phyloP scores from a whole-genome alignment of 805 yeast species.

The Debaryomyces maramus region DNA sequence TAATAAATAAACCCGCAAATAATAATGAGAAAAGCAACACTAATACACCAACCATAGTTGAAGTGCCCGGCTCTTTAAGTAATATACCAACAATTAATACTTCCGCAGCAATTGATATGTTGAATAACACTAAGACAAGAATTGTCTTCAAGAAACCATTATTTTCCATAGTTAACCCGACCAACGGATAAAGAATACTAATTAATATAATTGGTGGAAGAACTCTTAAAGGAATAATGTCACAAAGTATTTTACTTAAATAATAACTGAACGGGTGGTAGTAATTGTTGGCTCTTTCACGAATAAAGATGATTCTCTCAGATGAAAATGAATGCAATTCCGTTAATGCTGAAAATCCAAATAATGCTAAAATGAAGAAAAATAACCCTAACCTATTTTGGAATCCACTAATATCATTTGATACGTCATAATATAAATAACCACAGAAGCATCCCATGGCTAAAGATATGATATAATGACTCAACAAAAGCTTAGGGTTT shows the following conservation, averaged over 20 bases:
- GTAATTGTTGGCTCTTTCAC: constrained; percentile 94
- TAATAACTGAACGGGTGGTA: constrained; percentile 87
- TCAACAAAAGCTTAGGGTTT: constrained; percentile 83
- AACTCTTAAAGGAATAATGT: constrained; percentile 85
- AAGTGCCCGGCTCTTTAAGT: constrained; percentile 86
- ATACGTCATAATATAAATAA: constrained; percentile 73
- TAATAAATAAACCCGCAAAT: constrained; percentile 92
- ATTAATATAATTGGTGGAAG: constrained; percentile 87
- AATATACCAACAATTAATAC: constrained; percentile 86
- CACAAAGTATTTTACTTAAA: constrained; percentile 81
- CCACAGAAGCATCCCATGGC: constrained; percentile 85
- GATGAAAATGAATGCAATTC: constrained; percentile 86
- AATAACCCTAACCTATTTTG: constrained; percentile 93
- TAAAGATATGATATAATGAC: constrained; percentile 78
- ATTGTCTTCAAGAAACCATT: constrained; percentile 72
- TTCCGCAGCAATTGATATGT: constrained; percentile 81
- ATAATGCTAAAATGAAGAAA: constrained; percentile 84
- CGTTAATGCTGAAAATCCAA: constrained; percentile 92
- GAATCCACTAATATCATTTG: constrained; percentile 92
- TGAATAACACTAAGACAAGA: constrained; percentile 73
- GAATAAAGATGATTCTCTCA: constrained; percentile 84
- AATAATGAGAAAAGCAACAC: constrained; percentile 79
- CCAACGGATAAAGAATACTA: constrained; percentile 83
- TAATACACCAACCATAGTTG: constrained; percentile 84
- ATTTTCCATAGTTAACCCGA: constrained; percentile 79